Evolutionary conservation across 2,329 filamentous ascomycete species (phyloP).

Genomic region (Arthrobotrys pseudoclavata): DNA sequence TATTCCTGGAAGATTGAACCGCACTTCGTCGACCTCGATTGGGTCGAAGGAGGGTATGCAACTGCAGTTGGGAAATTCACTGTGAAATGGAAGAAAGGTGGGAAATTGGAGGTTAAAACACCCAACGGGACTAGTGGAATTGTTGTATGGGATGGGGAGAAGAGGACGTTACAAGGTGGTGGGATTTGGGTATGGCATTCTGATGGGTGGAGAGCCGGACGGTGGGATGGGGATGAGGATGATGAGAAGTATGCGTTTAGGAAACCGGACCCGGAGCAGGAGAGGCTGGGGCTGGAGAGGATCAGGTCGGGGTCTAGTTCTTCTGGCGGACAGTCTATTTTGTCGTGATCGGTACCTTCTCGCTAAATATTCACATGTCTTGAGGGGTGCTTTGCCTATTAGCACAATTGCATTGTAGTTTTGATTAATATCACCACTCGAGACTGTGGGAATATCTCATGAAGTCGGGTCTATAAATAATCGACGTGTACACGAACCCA

Average conservation of each 20-base stretch:
- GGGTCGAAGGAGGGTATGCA: constrained; percentile 67
- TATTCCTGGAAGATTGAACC: constrained; percentile 66
- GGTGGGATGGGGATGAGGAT: not conserved
- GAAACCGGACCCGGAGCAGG: constrained; percentile 36
- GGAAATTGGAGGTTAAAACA: constrained; percentile 63
- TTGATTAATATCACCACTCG: too few relatives aligned
- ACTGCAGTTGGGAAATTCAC: constrained; percentile 66
- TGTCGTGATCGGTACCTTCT: not conserved
- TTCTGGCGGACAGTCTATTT: constrained; percentile 33
- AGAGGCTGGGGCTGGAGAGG: constrained; percentile 30
- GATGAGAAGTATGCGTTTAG: constrained; percentile 27
- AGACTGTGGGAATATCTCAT: too few relatives aligned
- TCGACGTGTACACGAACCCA: not conserved
- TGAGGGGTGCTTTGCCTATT: constrained; percentile 7
- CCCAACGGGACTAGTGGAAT: constrained; percentile 62
- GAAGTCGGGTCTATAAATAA: not conserved
- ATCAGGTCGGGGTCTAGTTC: constrained; percentile 25
- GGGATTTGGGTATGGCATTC: constrained; percentile 57
- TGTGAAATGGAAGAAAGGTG: constrained; percentile 64
- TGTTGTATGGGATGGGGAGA: constrained; percentile 63
- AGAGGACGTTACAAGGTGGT: constrained; percentile 45
- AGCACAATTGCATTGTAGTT: too few relatives aligned
- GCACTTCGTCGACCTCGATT: constrained; percentile 66
- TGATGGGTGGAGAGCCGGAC: constrained; percentile 45
- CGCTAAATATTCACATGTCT: not conserved